Percentiles rank a stretch among this genome's conserved stretches.
Evolutionary conservation across 805 yeast genomes (phyloP).

Genomic region (Metschnikowia hibisci): DNA sequence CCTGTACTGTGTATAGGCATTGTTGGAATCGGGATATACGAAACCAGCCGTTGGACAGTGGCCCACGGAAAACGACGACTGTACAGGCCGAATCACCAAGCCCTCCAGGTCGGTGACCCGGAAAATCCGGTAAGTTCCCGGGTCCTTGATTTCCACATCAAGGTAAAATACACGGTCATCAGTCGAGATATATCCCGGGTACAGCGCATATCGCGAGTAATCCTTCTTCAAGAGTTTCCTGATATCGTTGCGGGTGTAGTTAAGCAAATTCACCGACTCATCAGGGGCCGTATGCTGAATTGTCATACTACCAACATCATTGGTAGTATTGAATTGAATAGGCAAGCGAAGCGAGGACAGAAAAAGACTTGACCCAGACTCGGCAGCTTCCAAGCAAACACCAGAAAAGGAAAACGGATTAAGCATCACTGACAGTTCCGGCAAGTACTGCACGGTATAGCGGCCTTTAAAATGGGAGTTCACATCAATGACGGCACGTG

Average conservation of each 20-base stretch:
- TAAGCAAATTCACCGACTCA: conserved; percentile 43
- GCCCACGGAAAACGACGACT: conserved; percentile 63
- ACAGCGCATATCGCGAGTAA: conserved; percentile 27
- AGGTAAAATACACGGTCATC: conserved; percentile 50
- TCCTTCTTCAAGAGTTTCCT: conserved; percentile 32
- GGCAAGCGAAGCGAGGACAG: conserved; percentile 49
- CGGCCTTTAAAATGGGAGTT: conserved; percentile 76
- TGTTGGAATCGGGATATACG: conserved; percentile 27
- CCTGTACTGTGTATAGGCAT: conserved; percentile 33
- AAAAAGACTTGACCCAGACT: conserved; percentile 18
- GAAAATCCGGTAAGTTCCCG: conserved; percentile 74
- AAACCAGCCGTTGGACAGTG: conserved; percentile 74
- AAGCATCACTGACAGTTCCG: conserved; percentile 82
- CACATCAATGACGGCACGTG: conserved; percentile 40
- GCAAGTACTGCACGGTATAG: conserved; percentile 80
- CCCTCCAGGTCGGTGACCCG: conserved; percentile 64
- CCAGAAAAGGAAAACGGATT: conserved; percentile 65
- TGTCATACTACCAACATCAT: conserved; percentile 64
- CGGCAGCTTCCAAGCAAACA: conserved; percentile 52
- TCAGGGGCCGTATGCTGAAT: conserved; percentile 58
- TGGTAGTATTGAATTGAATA: conserved; percentile 74
- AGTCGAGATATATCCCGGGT: conserved; percentile 23
- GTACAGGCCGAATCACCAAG: conserved; percentile 55
- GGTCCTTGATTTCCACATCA: conserved; percentile 58
- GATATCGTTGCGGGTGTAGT: conserved; percentile 58